phyloP scores from a whole-genome alignment of 2,329 filamentous ascomycete genomes.

The Zasmidium angulare region DNA sequence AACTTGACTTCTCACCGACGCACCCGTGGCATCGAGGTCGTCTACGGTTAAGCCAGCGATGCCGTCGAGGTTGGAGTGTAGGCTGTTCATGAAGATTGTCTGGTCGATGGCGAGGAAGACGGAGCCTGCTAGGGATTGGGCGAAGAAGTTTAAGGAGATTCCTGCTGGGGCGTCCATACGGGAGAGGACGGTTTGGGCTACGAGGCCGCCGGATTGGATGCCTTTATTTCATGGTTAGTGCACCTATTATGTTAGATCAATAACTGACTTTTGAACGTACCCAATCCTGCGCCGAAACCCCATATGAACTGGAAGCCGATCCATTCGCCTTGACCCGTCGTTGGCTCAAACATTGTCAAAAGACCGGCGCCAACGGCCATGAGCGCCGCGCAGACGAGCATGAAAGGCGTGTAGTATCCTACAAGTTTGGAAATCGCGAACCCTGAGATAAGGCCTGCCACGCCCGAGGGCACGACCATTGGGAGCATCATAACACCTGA shows the following conservation, averaged over 20 bases:
- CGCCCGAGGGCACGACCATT: slow-evolving; percentile 44
- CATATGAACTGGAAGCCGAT: slow-evolving; percentile 38
- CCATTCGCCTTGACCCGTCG: slow-evolving; percentile 39
- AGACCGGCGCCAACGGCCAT: slow-evolving; percentile 49
- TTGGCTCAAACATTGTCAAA: slow-evolving; percentile 42
- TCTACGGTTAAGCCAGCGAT: slow-evolving; percentile 43
- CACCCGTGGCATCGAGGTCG: slow-evolving; percentile 53
- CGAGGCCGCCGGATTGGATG: slow-evolving; percentile 41
- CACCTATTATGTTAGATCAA: neutral
- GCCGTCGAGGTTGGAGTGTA: slow-evolving; percentile 40
- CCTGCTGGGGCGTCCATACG: slow-evolving; percentile 45
- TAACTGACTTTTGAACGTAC: slow-evolving; percentile 32
- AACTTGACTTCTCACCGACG: slow-evolving; percentile 58
- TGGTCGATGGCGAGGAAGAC: slow-evolving; percentile 50
- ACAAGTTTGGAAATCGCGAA: slow-evolving; percentile 36
- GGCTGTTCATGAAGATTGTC: slow-evolving; percentile 51
- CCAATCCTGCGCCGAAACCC: slow-evolving; percentile 45
- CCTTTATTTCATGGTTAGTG: slow-evolving; percentile 35
- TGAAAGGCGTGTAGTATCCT: slow-evolving; percentile 52
- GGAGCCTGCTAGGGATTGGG: slow-evolving; percentile 48
- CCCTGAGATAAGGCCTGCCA: slow-evolving; percentile 30
- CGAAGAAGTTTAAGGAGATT: slow-evolving; percentile 49
- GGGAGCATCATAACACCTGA: slow-evolving; percentile 52
- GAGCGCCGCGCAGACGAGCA: slow-evolving; percentile 40
- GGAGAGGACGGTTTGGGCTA: slow-evolving; percentile 46